Base-by-base conservation (phyloP, 176 grass and related monocot species). In the Cenchrus fungigraminus region DNA sequence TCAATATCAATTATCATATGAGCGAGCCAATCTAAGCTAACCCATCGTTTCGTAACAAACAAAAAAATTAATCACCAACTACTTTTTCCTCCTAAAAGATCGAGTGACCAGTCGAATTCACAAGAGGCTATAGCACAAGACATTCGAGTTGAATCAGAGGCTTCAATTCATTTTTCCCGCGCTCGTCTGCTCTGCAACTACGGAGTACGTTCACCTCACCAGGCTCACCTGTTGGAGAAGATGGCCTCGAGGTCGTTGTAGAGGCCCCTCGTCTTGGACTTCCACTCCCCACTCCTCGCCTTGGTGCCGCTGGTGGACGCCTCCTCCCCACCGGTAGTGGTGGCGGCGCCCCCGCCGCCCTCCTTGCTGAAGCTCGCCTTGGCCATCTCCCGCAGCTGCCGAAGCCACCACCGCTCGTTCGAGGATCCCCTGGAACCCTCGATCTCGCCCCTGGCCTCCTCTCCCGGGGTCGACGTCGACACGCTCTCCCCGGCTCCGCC, bases 311-410 rank as follows among this genome's bases (percentile, higher is more conserved):
- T 98, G 12, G 68, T 87, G 16, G 94, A 95, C 65, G 92, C 87
- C 73, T 93, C 94, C 19, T 44, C 79, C 45, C 58, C 74, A 4
- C 49, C 55, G 9, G 37, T 40, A 4, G 13, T 71, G 5, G 9
- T 56, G 0, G 2, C 56, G 0, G 2, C 11, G 0, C 2, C 63
- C 5, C 34, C 55, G 2, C 9, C 20, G 15, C 56, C 90, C 32
- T 98, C 91, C 85, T 64, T 87, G 81, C 87, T 92, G 85, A 98
- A 98, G 87, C 97, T 98, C 14, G 93, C 91, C 78, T 91, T 95
- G 12, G 93, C 97, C 81, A 94, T 84, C 72, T 98, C 97, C 82
- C 91, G 86, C 81, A 98, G 90, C 86, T 98, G 97, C 73, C 87
- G 61, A 2, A 91, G 86, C 97, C 97, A 98, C 66, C 89, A 88